phyloP scores from a whole-genome alignment of 2,329 filamentous ascomycete genomes.

The Sarocladium strictum region DNA sequence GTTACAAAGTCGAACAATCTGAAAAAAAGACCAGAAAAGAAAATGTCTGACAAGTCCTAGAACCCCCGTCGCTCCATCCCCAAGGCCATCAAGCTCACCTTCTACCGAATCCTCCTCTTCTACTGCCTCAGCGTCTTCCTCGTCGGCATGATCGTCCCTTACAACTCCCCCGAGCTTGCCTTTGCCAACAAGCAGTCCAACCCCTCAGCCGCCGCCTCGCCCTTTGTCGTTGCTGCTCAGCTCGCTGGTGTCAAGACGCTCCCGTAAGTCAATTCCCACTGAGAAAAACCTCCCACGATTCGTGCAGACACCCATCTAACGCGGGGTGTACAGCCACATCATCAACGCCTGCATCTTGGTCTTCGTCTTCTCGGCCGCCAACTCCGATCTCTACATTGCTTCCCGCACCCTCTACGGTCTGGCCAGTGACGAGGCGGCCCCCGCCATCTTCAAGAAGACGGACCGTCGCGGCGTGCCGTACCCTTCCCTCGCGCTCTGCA shows the following conservation, averaged over 20 bases:
- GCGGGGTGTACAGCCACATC: constrained; percentile 50
- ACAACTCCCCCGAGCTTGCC: constrained; percentile 58
- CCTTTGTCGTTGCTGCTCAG: constrained; percentile 69
- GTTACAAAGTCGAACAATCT: no score
- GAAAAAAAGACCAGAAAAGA: no score
- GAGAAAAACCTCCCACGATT: background rate
- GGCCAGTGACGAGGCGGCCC: constrained; percentile 67
- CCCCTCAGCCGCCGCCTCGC: constrained; percentile 67
- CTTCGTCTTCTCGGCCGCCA: constrained; percentile 65
- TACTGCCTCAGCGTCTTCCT: constrained; percentile 69
- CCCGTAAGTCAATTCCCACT: background rate
- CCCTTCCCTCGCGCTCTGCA: constrained; percentile 55
- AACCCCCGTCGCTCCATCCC: constrained; percentile 52
- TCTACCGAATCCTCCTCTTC: constrained; percentile 55
- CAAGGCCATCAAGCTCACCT: constrained; percentile 52
- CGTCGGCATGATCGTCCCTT: constrained; percentile 67
- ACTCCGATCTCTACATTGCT: constrained; percentile 72
- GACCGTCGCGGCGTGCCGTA: constrained; percentile 54
- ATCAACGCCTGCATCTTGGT: constrained; percentile 74
- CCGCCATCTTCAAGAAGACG: constrained; percentile 61
- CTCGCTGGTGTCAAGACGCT: constrained; percentile 46
- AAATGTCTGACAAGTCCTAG: constrained; percentile 28
- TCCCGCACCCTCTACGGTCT: constrained; percentile 71
- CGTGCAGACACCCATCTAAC: no score
- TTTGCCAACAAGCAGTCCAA: constrained; percentile 57